phyloP scores from a whole-genome alignment of 495 filamentous ascomycete species.

The Aspergillus cavernicola region DNA sequence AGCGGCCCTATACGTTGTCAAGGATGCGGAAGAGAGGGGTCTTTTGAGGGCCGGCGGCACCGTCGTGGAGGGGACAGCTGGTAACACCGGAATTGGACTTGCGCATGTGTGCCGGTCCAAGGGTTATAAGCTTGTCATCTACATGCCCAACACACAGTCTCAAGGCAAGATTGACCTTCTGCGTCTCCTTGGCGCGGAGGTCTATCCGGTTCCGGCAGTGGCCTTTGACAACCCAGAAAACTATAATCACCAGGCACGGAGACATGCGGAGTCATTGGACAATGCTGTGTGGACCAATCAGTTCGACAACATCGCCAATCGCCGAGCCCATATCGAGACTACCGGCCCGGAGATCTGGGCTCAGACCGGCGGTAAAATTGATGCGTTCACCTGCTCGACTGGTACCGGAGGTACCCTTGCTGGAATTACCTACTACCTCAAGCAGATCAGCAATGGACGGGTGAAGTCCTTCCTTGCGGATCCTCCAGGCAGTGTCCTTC shows the following conservation, averaged over 20 bases:
- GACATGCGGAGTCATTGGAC: constrained; percentile 78
- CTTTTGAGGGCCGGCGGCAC: constrained; percentile 81
- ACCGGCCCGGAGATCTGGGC: constrained; percentile 96
- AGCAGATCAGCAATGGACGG: constrained; percentile 69
- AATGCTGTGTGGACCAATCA: constrained; percentile 99
- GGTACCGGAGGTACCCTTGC: constrained; percentile 92
- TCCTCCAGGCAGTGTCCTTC: constrained; percentile 86
- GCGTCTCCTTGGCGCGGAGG: constrained; percentile 88
- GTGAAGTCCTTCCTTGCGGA: constrained; percentile 93
- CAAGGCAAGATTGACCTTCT: constrained; percentile 96
- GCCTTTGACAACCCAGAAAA: constrained; percentile 95
- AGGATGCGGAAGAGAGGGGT: constrained; percentile 87
- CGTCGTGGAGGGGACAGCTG: constrained; percentile 93
- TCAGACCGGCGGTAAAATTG: constrained; percentile 82
- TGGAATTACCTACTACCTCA: constrained; percentile 84
- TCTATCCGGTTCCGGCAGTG: constrained; percentile 95
- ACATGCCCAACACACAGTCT: constrained; percentile 98
- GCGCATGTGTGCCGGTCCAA: constrained; percentile 93
- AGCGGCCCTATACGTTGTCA: constrained; percentile 88
- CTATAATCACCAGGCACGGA: constrained; percentile 92
- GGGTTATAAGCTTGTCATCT: constrained; percentile 94
- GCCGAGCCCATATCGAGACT: constrained; percentile 91
- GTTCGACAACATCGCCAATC: constrained; percentile 95
- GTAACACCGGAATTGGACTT: constrained; percentile 96
- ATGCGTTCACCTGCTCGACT: constrained; percentile 94